phyloP scores from a whole-genome alignment of 2,329 filamentous ascomycete species.

The Aspergillus flavus region DNA sequence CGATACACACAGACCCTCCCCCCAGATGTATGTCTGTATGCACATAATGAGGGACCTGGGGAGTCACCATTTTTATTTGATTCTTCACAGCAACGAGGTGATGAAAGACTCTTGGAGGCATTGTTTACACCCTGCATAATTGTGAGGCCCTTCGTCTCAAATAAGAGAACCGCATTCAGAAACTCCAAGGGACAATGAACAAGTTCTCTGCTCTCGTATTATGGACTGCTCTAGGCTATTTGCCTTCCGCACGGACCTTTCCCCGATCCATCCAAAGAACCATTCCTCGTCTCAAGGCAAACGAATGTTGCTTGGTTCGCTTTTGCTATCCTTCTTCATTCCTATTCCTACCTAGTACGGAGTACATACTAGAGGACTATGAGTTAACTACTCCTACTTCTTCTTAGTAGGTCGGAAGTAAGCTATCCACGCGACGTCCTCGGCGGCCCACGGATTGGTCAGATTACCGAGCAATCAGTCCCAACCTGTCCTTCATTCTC shows the following conservation, averaged over 20 bases:
- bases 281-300: constrained; percentile 1
- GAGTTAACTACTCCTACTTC: too few species aligned
- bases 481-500: not conserved
- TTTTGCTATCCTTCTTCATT: not conserved
- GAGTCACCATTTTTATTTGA: not conserved
- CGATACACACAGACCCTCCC: not conserved
- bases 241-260: not conserved
- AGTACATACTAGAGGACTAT: too few species aligned
- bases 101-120: not conserved
- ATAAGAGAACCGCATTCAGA: too few species aligned
- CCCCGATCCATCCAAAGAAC: not conserved
- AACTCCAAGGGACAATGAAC: not conserved
- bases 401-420: not conserved
- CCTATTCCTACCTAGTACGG: not conserved
- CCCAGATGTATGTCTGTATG: not conserved
- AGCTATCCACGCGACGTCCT: not conserved
- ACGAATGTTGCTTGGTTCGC: not conserved
- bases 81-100: not conserved
- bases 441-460: not conserved
- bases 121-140: not conserved
- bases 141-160: not conserved
- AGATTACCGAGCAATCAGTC: not conserved
- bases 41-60: not conserved
- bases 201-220: not conserved
- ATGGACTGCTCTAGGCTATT: constrained; percentile 2